Percentiles rank a stretch among this genome's conserved stretches.
phyloP scores from a whole-genome alignment of 257 asterid genomes.

The Salvia rosmarinus region DNA sequence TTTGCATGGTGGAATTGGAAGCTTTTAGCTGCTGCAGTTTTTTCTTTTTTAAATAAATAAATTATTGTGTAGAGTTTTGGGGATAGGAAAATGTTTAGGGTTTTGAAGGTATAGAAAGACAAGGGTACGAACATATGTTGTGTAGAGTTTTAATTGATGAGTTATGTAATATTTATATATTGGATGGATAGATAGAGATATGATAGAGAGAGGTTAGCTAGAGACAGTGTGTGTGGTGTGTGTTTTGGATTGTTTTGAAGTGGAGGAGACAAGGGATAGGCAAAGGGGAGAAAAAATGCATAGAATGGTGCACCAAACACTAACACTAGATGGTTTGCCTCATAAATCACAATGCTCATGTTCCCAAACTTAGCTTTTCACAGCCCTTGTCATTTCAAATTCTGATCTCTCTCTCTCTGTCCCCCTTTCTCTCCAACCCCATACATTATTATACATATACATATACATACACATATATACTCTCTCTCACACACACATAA shows the following conservation, averaged over 20 bases:
- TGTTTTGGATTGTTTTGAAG: conserved; percentile 40
- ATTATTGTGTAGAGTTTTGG: not conserved
- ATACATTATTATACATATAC: not conserved
- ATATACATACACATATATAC: not conserved
- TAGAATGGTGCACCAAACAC: conserved; percentile 48
- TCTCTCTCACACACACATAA: conserved; percentile 27
- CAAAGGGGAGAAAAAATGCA: conserved; percentile 43
- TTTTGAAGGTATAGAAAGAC: conserved; percentile 20
- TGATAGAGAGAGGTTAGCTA: not conserved
- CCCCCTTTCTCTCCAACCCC: conserved; percentile 29
- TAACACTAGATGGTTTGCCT: conserved; percentile 36
- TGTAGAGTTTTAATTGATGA: not conserved
- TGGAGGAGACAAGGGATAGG: conserved; percentile 49
- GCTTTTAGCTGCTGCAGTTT: not conserved
- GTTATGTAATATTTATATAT: too few species aligned
- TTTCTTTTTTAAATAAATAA: not conserved
- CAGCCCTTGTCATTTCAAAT: conserved; percentile 55
- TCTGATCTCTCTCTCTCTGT: conserved; percentile 29
- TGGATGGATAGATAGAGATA: not conserved
- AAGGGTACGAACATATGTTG: conserved; percentile 30
- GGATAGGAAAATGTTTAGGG: conserved; percentile 29
- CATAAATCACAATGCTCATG: conserved; percentile 48
- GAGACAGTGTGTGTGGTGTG: not conserved
- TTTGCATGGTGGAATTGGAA: conserved; percentile 50
- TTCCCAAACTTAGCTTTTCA: conserved; percentile 48